Evolutionary conservation across 2,329 filamentous ascomycete genomes (phyloP).

Genomic region (Microthyrium microscopicum): DNA sequence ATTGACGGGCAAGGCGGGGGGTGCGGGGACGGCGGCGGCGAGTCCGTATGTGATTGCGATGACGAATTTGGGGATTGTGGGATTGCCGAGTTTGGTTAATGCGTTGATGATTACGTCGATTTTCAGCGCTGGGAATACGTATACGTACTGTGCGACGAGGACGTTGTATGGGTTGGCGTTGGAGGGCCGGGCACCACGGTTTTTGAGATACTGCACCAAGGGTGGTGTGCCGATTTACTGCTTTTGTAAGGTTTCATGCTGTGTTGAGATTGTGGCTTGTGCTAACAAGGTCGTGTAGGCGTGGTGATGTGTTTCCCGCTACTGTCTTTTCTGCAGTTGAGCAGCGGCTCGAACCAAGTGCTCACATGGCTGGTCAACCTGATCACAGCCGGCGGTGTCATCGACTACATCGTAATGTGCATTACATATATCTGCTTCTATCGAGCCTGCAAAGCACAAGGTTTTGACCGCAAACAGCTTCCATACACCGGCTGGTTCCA

Average conservation of each 20-base stretch:
- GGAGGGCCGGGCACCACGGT: slow-evolving; percentile 8
- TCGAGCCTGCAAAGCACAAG: slow-evolving; percentile 27
- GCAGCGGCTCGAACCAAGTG: slow-evolving; percentile 31
- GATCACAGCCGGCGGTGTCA: slow-evolving; percentile 36
- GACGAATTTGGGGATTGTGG: slow-evolving; percentile 25
- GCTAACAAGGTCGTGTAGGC: too few relatives aligned
- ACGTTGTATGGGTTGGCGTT: slow-evolving; percentile 8
- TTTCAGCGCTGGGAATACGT: slow-evolving; percentile 33
- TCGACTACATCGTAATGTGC: slow-evolving; percentile 39
- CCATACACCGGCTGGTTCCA: slow-evolving; percentile 40
- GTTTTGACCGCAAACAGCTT: slow-evolving; percentile 29
- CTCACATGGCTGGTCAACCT: slow-evolving; percentile 37
- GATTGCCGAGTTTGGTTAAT: slow-evolving; percentile 24
- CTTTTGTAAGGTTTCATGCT: too few relatives aligned
- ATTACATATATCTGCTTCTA: slow-evolving; percentile 31
- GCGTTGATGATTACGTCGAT: slow-evolving; percentile 24
- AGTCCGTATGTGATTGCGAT: slow-evolving; percentile 27
- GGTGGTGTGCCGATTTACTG: slow-evolving; percentile 8
- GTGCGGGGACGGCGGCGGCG: slow-evolving; percentile 16
- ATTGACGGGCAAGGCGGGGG: slow-evolving; percentile 7
- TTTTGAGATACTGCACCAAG: slow-evolving; percentile 8
- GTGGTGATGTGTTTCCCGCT: slow-evolving; percentile 8
- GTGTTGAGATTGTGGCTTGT: too few relatives aligned
- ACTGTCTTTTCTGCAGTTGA: slow-evolving; percentile 33
- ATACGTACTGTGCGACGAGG: slow-evolving; percentile 29